Evolutionary conservation across 176 grass and related monocot genomes (phyloP).

Genomic region (Oryza glaberrima): DNA sequence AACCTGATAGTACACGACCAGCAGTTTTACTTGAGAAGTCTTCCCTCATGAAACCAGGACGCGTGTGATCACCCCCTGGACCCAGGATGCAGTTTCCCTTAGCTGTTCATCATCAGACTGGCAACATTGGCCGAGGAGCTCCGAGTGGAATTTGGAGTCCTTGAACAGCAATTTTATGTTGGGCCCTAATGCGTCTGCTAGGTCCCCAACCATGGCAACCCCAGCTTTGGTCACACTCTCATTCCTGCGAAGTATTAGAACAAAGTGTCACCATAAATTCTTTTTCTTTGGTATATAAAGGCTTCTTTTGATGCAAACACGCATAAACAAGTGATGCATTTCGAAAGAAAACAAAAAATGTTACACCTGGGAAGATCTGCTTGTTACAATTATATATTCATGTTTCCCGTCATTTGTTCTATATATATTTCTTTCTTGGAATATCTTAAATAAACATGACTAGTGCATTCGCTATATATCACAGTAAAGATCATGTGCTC

Average conservation of each 20-base stretch:
- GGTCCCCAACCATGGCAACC: constrained; percentile 65
- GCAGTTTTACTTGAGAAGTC: neutral
- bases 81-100: constrained; percentile 72
- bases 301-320: neutral
- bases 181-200: constrained; percentile 60
- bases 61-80: constrained; percentile 66
- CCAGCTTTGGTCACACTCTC: constrained; percentile 68
- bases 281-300: constrained; percentile 4
- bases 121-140: constrained; percentile 64
- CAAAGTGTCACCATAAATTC: constrained; percentile 15
- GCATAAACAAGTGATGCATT: neutral
- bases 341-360: neutral
- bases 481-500: neutral
- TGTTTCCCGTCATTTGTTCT: neutral
- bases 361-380: neutral
- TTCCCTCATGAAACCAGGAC: constrained; percentile 65
- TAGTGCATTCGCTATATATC: neutral
- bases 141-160: constrained; percentile 53
- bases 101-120: constrained; percentile 68
- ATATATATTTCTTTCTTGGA: neutral
- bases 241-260: constrained; percentile 45
- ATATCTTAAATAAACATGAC: constrained; percentile 1
- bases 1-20: neutral
- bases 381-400: neutral
- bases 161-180: constrained; percentile 60